Percentiles rank a stretch among this genome's conserved stretches.
Evolutionary conservation across 177 flowering plant species (phyloP).

Genomic region (Vitis hybrid): DNA sequence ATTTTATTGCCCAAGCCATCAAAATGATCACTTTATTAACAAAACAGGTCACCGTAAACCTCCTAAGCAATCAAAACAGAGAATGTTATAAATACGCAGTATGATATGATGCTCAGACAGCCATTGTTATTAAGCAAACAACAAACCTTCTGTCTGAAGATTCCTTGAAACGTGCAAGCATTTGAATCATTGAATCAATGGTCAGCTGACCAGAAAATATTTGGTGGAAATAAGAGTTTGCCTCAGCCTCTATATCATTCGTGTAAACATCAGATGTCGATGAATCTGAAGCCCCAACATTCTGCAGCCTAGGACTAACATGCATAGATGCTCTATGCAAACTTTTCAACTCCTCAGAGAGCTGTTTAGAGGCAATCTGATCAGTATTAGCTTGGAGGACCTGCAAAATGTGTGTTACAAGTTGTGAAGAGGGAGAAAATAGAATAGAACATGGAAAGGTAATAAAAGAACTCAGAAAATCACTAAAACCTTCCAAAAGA

Average conservation of each 20-base stretch:
- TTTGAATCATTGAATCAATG: constrained; percentile 81
- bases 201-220: constrained; percentile 78
- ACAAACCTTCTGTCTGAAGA: constrained; percentile 72
- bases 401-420: constrained; percentile 31
- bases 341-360: constrained; percentile 68
- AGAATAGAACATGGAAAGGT: not conserved
- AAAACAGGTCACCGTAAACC: too few species aligned
- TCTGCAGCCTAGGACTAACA: constrained; percentile 51
- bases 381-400: constrained; percentile 64
- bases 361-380: constrained; percentile 43
- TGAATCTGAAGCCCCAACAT: constrained; percentile 57
- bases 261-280: constrained; percentile 57
- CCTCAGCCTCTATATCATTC: constrained; percentile 82
- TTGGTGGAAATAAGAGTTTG: constrained; percentile 82
- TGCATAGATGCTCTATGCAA: constrained; percentile 41
- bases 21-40: too few species aligned
- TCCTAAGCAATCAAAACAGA: too few species aligned
- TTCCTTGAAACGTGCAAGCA: constrained; percentile 86
- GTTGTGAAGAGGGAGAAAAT: not conserved
- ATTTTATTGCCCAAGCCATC: too few species aligned
- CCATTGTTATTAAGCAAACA: not conserved
- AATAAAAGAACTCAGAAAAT: not conserved
- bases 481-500: constrained; percentile 65
- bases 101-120: not conserved
- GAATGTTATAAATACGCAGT: too few species aligned